Conservation (phyloP, 495 filamentous ascomycete species). For the Tuber microsphaerosporum region DNA sequence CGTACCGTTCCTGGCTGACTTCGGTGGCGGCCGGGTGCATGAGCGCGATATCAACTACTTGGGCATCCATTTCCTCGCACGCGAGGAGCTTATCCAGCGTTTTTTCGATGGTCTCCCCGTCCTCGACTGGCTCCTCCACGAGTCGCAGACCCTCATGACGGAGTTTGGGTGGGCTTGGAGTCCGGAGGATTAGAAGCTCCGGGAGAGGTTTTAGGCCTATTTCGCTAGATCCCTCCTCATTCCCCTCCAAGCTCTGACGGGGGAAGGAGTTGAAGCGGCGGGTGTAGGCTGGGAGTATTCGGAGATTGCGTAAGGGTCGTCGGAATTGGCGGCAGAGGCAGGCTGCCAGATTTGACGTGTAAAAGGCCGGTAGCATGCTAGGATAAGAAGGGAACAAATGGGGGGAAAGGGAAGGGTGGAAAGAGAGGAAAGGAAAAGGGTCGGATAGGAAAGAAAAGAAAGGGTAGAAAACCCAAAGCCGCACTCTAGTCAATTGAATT, state of each 20-base stretch:
- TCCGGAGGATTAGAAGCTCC: constrained; percentile 30
- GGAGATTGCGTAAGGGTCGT: constrained; percentile 17
- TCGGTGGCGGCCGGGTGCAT: constrained; percentile 9
- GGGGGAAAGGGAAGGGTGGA: not conserved
- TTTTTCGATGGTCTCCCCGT: constrained; percentile 16
- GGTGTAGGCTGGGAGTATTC: constrained; percentile 6
- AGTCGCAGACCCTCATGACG: constrained; percentile 4
- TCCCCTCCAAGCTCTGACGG: constrained; percentile 7
- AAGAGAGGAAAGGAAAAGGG: not conserved
- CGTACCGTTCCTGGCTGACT: constrained; percentile 33
- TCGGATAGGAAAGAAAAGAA: not conserved
- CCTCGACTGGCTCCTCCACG: not conserved
- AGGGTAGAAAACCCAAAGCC: not conserved
- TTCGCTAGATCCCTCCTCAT: constrained; percentile 2
- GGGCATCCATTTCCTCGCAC: constrained; percentile 20
- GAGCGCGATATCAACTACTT: constrained; percentile 33
- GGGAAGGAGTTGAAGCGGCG: constrained; percentile 6
- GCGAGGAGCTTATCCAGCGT: constrained; percentile 13
- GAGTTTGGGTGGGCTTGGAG: constrained; percentile 14
- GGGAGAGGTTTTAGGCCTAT: constrained; percentile 1
- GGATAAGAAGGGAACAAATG: not conserved
- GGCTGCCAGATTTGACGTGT: constrained; percentile 19
- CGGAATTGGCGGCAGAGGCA: constrained; percentile 28
- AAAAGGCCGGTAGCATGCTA: not conserved
- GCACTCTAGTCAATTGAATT: not conserved